Base-by-base conservation (phyloP, 1,139 yeast genomes). In the Meyerozyma smithsonii region DNA sequence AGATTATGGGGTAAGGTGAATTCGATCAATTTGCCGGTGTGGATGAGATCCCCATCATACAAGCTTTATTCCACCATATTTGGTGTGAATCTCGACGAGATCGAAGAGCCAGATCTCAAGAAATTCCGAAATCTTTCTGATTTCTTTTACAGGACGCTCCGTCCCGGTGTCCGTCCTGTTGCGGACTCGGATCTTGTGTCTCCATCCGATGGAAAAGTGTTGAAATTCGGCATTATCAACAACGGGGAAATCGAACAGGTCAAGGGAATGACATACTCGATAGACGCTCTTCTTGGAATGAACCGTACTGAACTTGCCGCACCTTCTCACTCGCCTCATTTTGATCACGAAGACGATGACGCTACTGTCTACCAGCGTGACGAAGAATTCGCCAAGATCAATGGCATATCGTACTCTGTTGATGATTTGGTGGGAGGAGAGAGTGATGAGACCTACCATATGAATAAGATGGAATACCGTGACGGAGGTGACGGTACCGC, bases 1-100 rank as follows among this genome's bases (percentile, higher is more conserved):
- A 75, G 98, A 44, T 65, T 90, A 38, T 94, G 99, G 99, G 99
- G 99, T 21, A 79, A 78, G 51, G 77, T 92, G 45, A 92, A 94
- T 59, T 82, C 83, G 42, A 74, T 90, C 37, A 81, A 80, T 36
- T 70, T 94, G 47, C 99, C 99, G 0, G 75, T 81, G 14, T 88
- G 96, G 95, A 59, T 92, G 50, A 76, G 99, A 52, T 79, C 76
- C 20, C 95, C 95, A 15, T 82, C 96, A 4, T 94, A 75, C 64
- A 75, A 72, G 54, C 69, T 90, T 41, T 94, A 92, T 59, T 77
- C 96, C 2, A 70, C 75, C 43, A 46, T 86, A 18, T 94, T 94
- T 61, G 96, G 96, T 3, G 98, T 84, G 14, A 84, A 92, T 54
- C 66, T 94, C 40, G 86, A 83, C 45, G 99, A 92, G 62, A 85